Percentiles rank a stretch among this genome's conserved stretches.
Conservation (phyloP, 2,329 filamentous ascomycete species). For the Coleophoma crateriformis region DNA sequence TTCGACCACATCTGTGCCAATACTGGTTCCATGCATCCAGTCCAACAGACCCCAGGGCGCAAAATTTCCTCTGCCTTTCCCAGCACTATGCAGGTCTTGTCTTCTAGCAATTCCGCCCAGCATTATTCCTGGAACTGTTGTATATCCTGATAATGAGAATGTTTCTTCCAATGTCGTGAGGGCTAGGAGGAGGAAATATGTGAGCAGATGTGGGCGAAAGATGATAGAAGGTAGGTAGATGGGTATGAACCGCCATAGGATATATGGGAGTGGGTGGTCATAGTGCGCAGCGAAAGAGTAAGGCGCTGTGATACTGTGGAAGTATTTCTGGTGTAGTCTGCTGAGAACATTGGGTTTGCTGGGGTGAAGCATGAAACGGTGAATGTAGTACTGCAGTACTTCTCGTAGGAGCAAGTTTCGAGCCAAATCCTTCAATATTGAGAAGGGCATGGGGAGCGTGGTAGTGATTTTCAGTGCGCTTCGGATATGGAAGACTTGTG, state of each 20-base stretch:
- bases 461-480: constrained; percentile 54
- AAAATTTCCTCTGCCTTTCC: constrained; percentile 51
- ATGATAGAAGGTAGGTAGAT: constrained; percentile 58
- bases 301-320: constrained; percentile 49
- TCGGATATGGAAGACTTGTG: constrained; percentile 42
- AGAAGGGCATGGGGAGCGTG: constrained; percentile 56
- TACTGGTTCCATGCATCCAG: constrained; percentile 51
- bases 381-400: constrained; percentile 66
- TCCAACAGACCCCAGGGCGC: constrained; percentile 58
- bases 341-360: constrained; percentile 30
- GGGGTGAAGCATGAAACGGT: constrained; percentile 65
- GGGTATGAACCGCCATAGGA: constrained; percentile 59
- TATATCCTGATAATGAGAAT: constrained; percentile 63
- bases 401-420: constrained; percentile 51
- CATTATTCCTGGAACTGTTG: constrained; percentile 46
- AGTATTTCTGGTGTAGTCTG: constrained; percentile 36
- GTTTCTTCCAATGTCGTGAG: constrained; percentile 63
- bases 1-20: constrained; percentile 46
- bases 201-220: constrained; percentile 68
- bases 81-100: constrained; percentile 51
- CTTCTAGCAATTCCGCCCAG: constrained; percentile 44
- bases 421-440: constrained; percentile 47
- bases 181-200: constrained; percentile 59
- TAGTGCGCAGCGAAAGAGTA: constrained; percentile 60
- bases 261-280: constrained; percentile 61